Evolutionary conservation across 305 asterid species (phyloP).

Genomic region (Salvia sclarea): DNA sequence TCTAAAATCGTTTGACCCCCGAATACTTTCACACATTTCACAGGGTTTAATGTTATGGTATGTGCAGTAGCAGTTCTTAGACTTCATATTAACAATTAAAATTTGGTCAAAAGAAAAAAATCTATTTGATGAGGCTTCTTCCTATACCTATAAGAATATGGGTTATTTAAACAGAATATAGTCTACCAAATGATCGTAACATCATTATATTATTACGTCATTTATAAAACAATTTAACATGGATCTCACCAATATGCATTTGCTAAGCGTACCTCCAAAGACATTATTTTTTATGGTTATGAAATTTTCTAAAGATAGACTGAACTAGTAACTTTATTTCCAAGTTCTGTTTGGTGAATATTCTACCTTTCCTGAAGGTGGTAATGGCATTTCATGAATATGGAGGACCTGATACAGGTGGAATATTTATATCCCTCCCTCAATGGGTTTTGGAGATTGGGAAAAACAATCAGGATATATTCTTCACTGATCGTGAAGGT

Average conservation of each 20-base stretch:
- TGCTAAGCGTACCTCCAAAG: neutral
- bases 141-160: neutral
- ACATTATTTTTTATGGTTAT: neutral
- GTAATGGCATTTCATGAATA: constrained; percentile 72
- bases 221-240: constrained; percentile 1
- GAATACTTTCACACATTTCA: neutral
- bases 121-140: neutral
- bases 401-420: constrained; percentile 63
- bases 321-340: constrained; percentile 14
- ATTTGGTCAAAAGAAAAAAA: neutral
- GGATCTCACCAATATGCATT: constrained; percentile 17
- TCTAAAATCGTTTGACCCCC: neutral
- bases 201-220: too few species aligned
- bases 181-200: constrained; percentile 4
- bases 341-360: constrained; percentile 20
- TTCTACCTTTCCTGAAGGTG: constrained; percentile 47
- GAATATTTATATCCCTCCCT: constrained; percentile 64
- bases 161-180: constrained; percentile 8
- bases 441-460: constrained; percentile 82
- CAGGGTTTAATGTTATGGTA: neutral
- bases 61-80: neutral
- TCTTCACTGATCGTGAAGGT: constrained; percentile 77
- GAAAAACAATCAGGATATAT: constrained; percentile 68
- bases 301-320: constrained; percentile 4
- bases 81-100: neutral